Percentiles rank a stretch among this genome's conserved stretches.
These are phyloP conservation scores for Vanrija sp. DNA, from an alignment of 1,284 basidiomycete species.

Conservation along the genomic window DNA sequence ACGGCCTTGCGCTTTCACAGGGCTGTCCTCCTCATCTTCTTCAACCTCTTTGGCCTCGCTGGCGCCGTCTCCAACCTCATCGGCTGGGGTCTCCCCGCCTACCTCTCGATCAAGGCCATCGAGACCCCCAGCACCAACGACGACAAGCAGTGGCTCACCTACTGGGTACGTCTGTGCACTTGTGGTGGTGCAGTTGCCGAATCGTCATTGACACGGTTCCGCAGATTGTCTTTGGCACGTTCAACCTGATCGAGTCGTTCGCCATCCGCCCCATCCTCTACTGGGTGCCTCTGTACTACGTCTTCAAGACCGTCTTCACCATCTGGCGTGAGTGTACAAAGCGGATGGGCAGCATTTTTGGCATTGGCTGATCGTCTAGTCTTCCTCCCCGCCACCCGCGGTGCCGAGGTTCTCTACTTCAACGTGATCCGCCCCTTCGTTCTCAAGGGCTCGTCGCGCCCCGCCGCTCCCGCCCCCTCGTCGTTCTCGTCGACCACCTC, in stretches of 20 bases:
- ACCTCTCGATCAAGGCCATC: conserved; percentile 50
- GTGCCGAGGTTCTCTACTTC: conserved; percentile 67
- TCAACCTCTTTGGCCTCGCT: conserved; percentile 51
- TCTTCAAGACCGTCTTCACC: conserved; percentile 81
- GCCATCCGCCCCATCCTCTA: conserved; percentile 46
- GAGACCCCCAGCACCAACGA: conserved; percentile 49
- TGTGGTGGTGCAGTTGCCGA: neutral
- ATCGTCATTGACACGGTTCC: neutral
- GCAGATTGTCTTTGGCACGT: conserved; percentile 47
- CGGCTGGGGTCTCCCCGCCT: conserved; percentile 52
- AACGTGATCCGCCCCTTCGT: conserved; percentile 66
- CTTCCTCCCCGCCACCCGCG: conserved; percentile 54
- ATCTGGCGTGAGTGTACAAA: conserved; percentile 62
- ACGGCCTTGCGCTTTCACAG: conserved; percentile 13
- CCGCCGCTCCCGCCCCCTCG: neutral
- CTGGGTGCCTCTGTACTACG: conserved; percentile 66
- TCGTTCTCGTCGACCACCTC: conserved; percentile 14
- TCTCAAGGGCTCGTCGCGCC: conserved; percentile 41
- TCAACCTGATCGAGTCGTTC: conserved; percentile 49
- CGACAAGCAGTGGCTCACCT: conserved; percentile 52
- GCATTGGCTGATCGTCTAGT: conserved; percentile 15
- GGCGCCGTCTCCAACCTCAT: conserved; percentile 48
- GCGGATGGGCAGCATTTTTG: neutral
- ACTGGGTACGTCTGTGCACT: conserved; percentile 39
- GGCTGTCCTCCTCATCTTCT: conserved; percentile 49